Evolutionary conservation across 257 asterid genomes (phyloP), one percentile per base, ranked within the genome.

Genomic region (Asclepias syriaca): DNA sequence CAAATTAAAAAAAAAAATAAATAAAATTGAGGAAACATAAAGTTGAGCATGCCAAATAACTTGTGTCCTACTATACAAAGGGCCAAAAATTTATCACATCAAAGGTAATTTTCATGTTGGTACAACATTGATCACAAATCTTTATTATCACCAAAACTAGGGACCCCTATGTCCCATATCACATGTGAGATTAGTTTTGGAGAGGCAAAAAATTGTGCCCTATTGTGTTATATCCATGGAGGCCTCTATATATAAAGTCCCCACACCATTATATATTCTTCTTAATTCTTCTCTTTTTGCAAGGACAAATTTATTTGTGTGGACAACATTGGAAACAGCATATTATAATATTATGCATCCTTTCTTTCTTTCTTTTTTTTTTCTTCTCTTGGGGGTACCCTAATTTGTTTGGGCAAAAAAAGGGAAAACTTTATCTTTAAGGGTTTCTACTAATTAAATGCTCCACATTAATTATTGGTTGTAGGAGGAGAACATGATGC

Each of bases 131-230:
- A 65, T 65, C 76, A 68, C 71, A 69, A 63, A 63, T 63, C 68
- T 63, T 63, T 63, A 63, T 63, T 63, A 57, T 48, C 11, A n/a
- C 61, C 51, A 69, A 65, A 72, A 49, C 54, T 22, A 57, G 69
- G 82, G 78, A 57, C 78, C 82, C 60, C 60, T 60, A 72, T 77
- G 82, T 85, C 82, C 71, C 79, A 79, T 65, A 22, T 77, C 78
- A 73, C 79, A 85, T 77, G 82, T 72, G 84, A 79, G 79, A 74
- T 77, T 70, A 71, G 72, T 63, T 67, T 74, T 75, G 71, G 70
- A 64, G 77, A 78, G 74, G 84, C 85, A 81, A 76, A 64, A 67
- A 49, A 73, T 34, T 74, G 81, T 81, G 68, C 55, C 71, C 49
- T 61, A 67, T 54, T 72, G 39, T 60, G 64, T 49, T 29, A 16